phyloP scores from a whole-genome alignment of 306 rosid genomes.

The Myrica gale region DNA sequence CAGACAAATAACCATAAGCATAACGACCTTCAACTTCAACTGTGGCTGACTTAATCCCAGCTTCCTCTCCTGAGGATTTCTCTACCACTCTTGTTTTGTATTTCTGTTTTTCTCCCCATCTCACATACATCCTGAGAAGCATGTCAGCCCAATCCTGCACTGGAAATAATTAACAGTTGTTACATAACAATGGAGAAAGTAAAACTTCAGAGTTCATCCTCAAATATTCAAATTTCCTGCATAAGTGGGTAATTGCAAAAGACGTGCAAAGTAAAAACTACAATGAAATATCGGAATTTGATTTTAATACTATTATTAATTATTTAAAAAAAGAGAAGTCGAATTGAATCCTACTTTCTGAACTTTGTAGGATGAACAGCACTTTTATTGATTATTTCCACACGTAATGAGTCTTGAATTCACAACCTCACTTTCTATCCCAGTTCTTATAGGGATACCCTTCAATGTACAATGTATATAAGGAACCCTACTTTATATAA shows the following conservation, averaged over 20 bases:
- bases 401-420: neutral
- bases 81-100: conserved; percentile 87
- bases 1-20: conserved; percentile 93
- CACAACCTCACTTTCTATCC: neutral
- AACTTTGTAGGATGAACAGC: neutral
- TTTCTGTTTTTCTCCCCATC: conserved; percentile 95
- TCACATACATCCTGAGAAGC: conserved; percentile 93
- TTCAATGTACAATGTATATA: neutral
- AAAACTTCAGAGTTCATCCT: conserved; percentile 32
- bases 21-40: conserved; percentile 92
- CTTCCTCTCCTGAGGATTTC: conserved; percentile 92
- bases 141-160: conserved; percentile 99
- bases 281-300: neutral
- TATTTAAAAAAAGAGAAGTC: neutral
- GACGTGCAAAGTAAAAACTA: conserved; percentile 9
- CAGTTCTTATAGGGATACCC: neutral
- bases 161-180: conserved; percentile 54
- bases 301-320: neutral
- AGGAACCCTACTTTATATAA: neutral
- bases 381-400: neutral
- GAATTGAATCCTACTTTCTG: neutral
- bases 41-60: conserved; percentile 94
- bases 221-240: conserved; percentile 30
- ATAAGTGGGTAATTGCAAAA: neutral
- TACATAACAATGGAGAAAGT: conserved; percentile 30